Conservation (phyloP, 805 yeast species). For the Teunomyces lycoperdinae region DNA sequence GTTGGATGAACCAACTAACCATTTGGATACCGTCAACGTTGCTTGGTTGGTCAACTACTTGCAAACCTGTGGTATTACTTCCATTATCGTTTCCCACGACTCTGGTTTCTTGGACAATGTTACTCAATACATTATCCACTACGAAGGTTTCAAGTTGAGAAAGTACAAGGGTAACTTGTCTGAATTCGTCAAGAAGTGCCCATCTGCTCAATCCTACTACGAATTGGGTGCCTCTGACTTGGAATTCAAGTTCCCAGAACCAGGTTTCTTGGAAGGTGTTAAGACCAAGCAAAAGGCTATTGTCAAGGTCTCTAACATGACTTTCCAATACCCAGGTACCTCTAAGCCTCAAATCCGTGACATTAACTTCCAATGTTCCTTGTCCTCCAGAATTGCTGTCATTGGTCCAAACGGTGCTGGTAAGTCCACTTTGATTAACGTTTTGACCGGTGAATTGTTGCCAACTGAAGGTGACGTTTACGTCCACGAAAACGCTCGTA, state of each 20-base stretch:
- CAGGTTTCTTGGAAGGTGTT: slow-evolving; percentile 99
- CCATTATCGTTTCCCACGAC: slow-evolving; percentile 98
- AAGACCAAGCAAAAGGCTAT: slow-evolving; percentile 99
- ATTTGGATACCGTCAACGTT: slow-evolving; percentile 98
- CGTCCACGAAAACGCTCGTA: slow-evolving; percentile 99
- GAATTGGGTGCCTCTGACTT: slow-evolving; percentile 98
- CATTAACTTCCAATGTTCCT: slow-evolving; percentile 97
- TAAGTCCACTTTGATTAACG: slow-evolving; percentile 98
- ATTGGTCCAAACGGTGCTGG: slow-evolving; percentile 99
- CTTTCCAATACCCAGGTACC: slow-evolving; percentile 99
- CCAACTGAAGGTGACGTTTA: slow-evolving; percentile 99
- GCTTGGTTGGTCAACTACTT: slow-evolving; percentile 99
- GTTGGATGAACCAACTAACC: slow-evolving; percentile 99
- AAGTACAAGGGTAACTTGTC: slow-evolving; percentile 99
- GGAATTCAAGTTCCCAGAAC: slow-evolving; percentile 98
- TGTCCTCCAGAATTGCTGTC: slow-evolving; percentile 99
- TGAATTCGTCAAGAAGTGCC: slow-evolving; percentile 97
- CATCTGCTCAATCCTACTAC: slow-evolving; percentile 98
- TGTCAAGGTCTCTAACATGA: slow-evolving; percentile 94
- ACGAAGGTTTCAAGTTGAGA: slow-evolving; percentile 99
- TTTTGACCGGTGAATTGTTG: slow-evolving; percentile 98
- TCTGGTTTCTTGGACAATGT: slow-evolving; percentile 98
- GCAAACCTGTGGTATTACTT: slow-evolving; percentile 97
- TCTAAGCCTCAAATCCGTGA: slow-evolving; percentile 88
- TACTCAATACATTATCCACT: slow-evolving; percentile 97